A percentile compares a stretch with the other conserved stretches of the same genome.
Conservation (phyloP, 2,329 filamentous ascomycete genomes). For the Penicillium freii region DNA sequence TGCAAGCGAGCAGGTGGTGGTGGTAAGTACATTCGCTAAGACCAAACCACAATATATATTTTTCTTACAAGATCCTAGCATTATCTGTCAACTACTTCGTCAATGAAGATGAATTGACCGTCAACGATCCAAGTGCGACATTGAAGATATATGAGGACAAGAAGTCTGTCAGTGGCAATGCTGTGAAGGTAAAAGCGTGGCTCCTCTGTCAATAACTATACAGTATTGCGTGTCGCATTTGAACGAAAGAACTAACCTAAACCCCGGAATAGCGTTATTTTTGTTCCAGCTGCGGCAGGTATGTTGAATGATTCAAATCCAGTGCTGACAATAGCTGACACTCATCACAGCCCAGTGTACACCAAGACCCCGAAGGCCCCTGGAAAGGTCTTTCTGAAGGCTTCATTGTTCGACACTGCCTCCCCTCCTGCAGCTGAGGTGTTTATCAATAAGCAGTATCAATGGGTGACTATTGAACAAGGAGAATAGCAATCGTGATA, state of each 20-base stretch:
- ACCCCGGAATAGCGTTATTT: constrained; percentile 20
- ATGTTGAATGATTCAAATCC: not conserved
- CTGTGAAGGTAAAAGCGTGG: constrained; percentile 8
- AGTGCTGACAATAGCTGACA: not conserved
- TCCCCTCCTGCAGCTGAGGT: constrained; percentile 12
- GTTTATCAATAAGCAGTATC: constrained; percentile 11
- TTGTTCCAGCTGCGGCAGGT: constrained; percentile 27
- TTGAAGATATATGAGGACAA: constrained; percentile 20
- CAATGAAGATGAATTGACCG: constrained; percentile 14
- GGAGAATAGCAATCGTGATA: not conserved
- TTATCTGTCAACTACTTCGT: constrained; percentile 28
- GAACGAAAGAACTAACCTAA: not conserved
- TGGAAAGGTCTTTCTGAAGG: constrained; percentile 23
- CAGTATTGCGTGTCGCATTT: not conserved
- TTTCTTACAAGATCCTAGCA: constrained; percentile 7
- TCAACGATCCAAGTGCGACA: constrained; percentile 14
- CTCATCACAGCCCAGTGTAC: constrained; percentile 9
- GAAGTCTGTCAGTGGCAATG: constrained; percentile 16
- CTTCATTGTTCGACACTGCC: constrained; percentile 18
- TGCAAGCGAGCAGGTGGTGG: constrained; percentile 24
- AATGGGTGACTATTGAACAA: constrained; percentile 8
- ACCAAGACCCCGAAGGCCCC: constrained; percentile 14
- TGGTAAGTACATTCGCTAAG: constrained; percentile 7
- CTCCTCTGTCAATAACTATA: not conserved
- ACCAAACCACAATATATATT: not conserved